phyloP scores from a whole-genome alignment of 371 early-diverging fungal genomes.

The Apophysomyces ossiformis region DNA sequence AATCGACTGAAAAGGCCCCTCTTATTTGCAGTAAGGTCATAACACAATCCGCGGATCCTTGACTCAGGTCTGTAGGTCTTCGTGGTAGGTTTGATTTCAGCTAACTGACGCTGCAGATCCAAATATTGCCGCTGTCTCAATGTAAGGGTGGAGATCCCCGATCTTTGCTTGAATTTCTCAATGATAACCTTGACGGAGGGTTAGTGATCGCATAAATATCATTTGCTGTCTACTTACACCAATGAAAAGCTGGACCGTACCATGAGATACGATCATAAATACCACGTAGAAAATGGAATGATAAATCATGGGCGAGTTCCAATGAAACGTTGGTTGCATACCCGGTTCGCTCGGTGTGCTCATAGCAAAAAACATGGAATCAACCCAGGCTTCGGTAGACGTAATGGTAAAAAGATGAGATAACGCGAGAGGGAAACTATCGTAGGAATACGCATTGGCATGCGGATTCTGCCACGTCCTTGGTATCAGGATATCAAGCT shows the following conservation, averaged over 20 bases:
- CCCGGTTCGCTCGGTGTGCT: slow-evolving; percentile 53
- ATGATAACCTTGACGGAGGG: slow-evolving; percentile 47
- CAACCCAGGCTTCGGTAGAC: slow-evolving; percentile 66
- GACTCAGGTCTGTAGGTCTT: slow-evolving; percentile 52
- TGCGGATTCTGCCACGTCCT: slow-evolving; percentile 61
- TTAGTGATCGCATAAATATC: neutral
- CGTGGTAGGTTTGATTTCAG: slow-evolving; percentile 58
- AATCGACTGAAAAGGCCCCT: slow-evolving; percentile 54
- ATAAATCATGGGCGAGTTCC: slow-evolving; percentile 53
- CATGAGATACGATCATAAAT: slow-evolving; percentile 64
- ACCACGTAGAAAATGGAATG: slow-evolving; percentile 58
- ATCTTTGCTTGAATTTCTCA: slow-evolving; percentile 65
- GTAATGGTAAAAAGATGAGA: slow-evolving; percentile 57
- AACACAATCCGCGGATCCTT: slow-evolving; percentile 51
- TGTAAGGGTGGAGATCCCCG: slow-evolving; percentile 61
- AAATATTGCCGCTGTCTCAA: slow-evolving; percentile 59
- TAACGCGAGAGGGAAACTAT: slow-evolving; percentile 51
- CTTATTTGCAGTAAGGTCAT: slow-evolving; percentile 56
- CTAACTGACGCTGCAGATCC: slow-evolving; percentile 59
- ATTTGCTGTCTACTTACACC: slow-evolving; percentile 48
- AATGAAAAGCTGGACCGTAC: slow-evolving; percentile 63
- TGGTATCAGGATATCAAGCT: slow-evolving; percentile 44
- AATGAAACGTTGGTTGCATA: slow-evolving; percentile 51
- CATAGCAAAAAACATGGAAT: slow-evolving; percentile 55
- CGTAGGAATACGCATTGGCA: slow-evolving; percentile 51